Evolutionary conservation across 257 asterid species (phyloP).

Genomic region (Echites panduratus): DNA sequence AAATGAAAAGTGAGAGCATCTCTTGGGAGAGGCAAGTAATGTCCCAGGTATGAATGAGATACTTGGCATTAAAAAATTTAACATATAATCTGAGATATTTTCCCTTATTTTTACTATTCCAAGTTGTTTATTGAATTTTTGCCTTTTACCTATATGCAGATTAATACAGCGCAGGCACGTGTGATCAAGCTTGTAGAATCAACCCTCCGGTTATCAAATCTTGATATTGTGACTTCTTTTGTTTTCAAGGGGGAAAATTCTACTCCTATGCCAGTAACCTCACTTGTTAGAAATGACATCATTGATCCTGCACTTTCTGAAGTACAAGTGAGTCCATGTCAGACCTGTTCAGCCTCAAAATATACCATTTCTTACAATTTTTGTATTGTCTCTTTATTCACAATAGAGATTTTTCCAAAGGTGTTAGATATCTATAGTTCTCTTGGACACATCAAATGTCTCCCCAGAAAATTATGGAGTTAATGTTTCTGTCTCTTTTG

Average conservation of each 20-base stretch:
- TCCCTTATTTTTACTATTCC: constrained; percentile 11
- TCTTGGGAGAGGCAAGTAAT: constrained; percentile 72
- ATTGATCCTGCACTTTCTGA: constrained; percentile 70
- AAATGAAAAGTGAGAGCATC: constrained; percentile 74
- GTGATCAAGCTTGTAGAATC: constrained; percentile 75
- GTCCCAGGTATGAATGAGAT: constrained; percentile 53
- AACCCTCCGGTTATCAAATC: constrained; percentile 67
- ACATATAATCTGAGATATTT: background rate
- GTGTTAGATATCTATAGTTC: background rate
- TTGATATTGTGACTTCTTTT: constrained; percentile 63
- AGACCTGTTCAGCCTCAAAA: background rate
- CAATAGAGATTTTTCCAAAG: background rate
- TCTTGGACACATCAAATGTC: background rate
- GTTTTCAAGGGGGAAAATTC: constrained; percentile 73
- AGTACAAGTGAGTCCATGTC: constrained; percentile 58
- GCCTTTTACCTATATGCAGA: constrained; percentile 40
- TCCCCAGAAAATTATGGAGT: background rate
- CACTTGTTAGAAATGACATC: constrained; percentile 57
- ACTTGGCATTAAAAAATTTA: background rate
- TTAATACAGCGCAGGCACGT: constrained; percentile 60
- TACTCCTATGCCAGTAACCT: constrained; percentile 57
- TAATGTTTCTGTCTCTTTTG: background rate
- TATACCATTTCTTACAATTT: background rate
- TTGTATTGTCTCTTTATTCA: background rate
- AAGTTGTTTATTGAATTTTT: constrained; percentile 9